A percentile compares a stretch with the other conserved stretches of the same genome.
Evolutionary conservation across 2,329 filamentous ascomycete genomes (phyloP).

Genomic region (Alternaria arbusti): DNA sequence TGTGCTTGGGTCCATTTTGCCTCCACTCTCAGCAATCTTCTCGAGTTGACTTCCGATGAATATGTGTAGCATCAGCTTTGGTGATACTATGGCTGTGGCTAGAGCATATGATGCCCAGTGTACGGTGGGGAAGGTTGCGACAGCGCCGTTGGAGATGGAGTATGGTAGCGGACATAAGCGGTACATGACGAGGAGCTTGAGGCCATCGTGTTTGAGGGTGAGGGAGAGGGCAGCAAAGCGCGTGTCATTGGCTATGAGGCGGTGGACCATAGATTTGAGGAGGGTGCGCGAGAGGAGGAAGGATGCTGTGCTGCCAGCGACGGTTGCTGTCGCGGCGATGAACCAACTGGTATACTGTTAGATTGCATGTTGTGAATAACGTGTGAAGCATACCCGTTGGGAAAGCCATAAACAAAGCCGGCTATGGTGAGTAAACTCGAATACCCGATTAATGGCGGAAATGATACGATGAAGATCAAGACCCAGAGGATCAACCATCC

Average conservation of each 20-base stretch:
- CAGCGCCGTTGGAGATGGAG: conserved; percentile 89
- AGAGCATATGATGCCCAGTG: conserved; percentile 75
- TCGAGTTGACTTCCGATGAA: conserved; percentile 89
- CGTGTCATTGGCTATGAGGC: conserved; percentile 80
- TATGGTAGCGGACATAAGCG: conserved; percentile 92
- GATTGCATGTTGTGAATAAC: conserved; percentile 18
- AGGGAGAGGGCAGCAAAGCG: conserved; percentile 88
- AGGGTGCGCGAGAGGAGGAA: conserved; percentile 83
- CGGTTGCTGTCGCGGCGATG: conserved; percentile 78
- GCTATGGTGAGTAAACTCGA: conserved; percentile 74
- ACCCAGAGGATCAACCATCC: conserved; percentile 80
- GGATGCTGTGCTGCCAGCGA: conserved; percentile 76
- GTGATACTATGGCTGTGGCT: conserved; percentile 81
- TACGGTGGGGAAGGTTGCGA: conserved; percentile 92
- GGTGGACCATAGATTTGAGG: conserved; percentile 77
- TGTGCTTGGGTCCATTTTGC: conserved; percentile 79
- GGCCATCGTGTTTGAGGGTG: conserved; percentile 86
- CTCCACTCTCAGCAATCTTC: conserved; percentile 79
- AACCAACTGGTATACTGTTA: conserved; percentile 70
- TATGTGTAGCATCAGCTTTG: conserved; percentile 88
- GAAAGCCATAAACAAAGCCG: conserved; percentile 75
- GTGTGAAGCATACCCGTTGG: conserved; percentile 67
- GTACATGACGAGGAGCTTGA: conserved; percentile 89
- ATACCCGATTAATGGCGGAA: conserved; percentile 89
- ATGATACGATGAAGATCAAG: conserved; percentile 76